Conservation (phyloP, 352 stramenopile genomes). For the Phytophthora sansomeana region DNA sequence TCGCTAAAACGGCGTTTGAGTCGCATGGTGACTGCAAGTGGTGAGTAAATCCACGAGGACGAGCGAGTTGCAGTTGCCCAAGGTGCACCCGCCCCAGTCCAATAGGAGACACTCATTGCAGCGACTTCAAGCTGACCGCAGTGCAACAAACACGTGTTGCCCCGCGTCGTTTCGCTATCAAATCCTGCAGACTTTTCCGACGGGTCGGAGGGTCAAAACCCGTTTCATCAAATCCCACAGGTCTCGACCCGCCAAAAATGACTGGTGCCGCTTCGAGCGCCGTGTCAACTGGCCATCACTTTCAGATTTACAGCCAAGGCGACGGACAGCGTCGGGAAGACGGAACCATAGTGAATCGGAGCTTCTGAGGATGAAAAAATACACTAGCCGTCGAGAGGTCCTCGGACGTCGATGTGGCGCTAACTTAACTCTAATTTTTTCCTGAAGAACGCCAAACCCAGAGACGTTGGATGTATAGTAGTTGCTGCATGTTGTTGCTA, state of each 20-base stretch:
- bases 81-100: no score
- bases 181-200: constrained; percentile 1
- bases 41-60: no score
- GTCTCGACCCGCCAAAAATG: constrained; percentile 24
- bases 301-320: constrained; percentile 24
- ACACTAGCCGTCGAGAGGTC: constrained; percentile 55
- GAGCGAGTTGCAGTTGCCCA: no score
- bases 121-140: neutral
- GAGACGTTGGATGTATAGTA: neutral
- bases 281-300: constrained; percentile 6
- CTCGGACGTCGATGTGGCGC: constrained; percentile 49
- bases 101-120: no score
- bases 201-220: constrained; percentile 20
- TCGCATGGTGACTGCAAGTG: no score
- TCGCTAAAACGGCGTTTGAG: no score
- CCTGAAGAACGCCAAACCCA: constrained; percentile 60
- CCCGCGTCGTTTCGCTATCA: constrained; percentile 15
- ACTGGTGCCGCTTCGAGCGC: constrained; percentile 9
- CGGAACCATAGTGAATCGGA: neutral
- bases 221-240: constrained; percentile 4
- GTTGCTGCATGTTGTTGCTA: constrained; percentile 21
- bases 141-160: neutral
- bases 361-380: constrained; percentile 83
- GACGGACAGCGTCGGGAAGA: neutral
- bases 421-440: constrained; percentile 90